These are phyloP conservation scores for Podospora fimiseda DNA, from an alignment of 495 filamentous ascomycete genomes.

Conservation along the genomic window DNA sequence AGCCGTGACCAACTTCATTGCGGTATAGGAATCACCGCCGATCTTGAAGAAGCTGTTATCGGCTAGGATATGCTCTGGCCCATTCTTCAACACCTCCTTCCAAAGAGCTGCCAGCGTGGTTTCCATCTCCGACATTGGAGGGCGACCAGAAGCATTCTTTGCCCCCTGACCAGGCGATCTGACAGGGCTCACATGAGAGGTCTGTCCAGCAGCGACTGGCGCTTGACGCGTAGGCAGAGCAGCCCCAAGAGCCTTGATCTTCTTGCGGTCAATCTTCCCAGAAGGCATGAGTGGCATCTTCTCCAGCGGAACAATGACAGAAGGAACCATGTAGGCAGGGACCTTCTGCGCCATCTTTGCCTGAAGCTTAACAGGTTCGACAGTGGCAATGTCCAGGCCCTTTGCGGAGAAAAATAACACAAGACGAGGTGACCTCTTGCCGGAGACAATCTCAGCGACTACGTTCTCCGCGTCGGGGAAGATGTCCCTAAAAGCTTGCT, in stretches of 20 bases:
- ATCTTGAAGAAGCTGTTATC: slow-evolving; percentile 48
- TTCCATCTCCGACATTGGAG: slow-evolving; percentile 27
- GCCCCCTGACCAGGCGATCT: not conserved
- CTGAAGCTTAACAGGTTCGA: not conserved
- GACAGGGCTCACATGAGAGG: not conserved
- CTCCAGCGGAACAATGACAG: slow-evolving; percentile 52
- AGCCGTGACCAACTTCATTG: slow-evolving; percentile 48
- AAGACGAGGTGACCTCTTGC: not conserved
- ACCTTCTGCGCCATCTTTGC: slow-evolving; percentile 16
- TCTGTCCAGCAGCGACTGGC: not conserved
- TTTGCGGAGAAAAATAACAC: not conserved
- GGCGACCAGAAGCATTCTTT: slow-evolving; percentile 7
- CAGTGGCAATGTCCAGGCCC: not conserved
- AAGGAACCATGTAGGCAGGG: slow-evolving; percentile 55
- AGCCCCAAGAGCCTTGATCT: slow-evolving; percentile 38
- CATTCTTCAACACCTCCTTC: slow-evolving; percentile 25
- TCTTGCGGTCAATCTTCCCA: slow-evolving; percentile 57
- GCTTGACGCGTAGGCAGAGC: slow-evolving; percentile 26
- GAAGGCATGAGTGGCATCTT: slow-evolving; percentile 51
- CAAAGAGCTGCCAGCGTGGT: slow-evolving; percentile 24
- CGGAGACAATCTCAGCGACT: slow-evolving; percentile 31
- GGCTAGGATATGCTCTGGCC: slow-evolving; percentile 19
- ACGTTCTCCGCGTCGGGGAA: slow-evolving; percentile 30
- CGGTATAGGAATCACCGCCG: slow-evolving; percentile 49
- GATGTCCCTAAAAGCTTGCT: slow-evolving; percentile 45